Evolutionary conservation across 2,329 filamentous ascomycete genomes (phyloP).

Genomic region (Pseudocercospora fuligena): DNA sequence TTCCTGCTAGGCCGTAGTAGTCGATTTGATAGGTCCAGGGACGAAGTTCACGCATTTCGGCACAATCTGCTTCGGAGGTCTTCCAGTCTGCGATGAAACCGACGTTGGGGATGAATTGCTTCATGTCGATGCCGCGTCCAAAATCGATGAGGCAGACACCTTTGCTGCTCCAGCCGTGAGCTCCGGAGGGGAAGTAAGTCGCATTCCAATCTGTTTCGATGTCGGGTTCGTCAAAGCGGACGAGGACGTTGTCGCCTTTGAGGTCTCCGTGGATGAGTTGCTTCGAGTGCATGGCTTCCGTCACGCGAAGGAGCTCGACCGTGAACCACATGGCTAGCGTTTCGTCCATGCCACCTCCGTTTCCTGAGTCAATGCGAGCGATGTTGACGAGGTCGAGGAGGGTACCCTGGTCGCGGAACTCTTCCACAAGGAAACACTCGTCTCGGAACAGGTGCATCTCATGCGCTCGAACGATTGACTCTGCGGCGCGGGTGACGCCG

Average conservation of each 20-base stretch:
- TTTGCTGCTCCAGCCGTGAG: conserved; percentile 76
- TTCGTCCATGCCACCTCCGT: conserved; percentile 82
- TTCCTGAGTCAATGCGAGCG: conserved; percentile 63
- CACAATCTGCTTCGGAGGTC: conserved; percentile 82
- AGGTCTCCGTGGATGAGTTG: conserved; percentile 88
- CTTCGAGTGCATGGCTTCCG: conserved; percentile 82
- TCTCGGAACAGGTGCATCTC: conserved; percentile 91
- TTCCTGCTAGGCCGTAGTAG: conserved; percentile 89
- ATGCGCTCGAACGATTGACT: conserved; percentile 80
- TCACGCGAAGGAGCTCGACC: conserved; percentile 85
- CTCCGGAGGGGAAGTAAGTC: conserved; percentile 75
- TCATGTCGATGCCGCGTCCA: conserved; percentile 92
- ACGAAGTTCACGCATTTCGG: conserved; percentile 90
- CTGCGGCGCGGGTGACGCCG: conserved; percentile 68
- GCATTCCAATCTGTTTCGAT: conserved; percentile 56
- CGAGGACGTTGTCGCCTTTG: conserved; percentile 92
- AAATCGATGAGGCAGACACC: conserved; percentile 93
- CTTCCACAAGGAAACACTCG: conserved; percentile 86
- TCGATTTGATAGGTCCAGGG: conserved; percentile 99
- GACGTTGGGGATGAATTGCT: conserved; percentile 74
- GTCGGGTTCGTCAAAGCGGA: conserved; percentile 70
- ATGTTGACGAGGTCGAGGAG: conserved; percentile 93
- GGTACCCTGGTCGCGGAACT: conserved; percentile 87
- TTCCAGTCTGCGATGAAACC: conserved; percentile 97
- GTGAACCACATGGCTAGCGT: conserved; percentile 92